phyloP scores from a whole-genome alignment of 2,329 filamentous ascomycete genomes.

The Microdochium nivale region DNA sequence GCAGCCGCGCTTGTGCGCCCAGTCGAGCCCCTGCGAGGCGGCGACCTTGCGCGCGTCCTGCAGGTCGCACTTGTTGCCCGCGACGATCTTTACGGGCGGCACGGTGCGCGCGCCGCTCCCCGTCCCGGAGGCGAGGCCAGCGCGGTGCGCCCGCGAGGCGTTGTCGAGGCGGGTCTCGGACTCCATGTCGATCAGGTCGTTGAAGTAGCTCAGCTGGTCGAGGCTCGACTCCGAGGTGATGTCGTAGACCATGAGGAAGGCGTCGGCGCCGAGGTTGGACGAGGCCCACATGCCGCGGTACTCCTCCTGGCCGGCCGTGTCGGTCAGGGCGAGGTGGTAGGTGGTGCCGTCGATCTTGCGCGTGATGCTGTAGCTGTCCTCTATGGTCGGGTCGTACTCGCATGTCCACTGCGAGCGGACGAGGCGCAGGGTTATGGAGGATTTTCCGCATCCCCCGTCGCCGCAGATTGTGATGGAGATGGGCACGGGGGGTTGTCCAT shows the following conservation, averaged over 20 bases:
- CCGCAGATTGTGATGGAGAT: constrained; percentile 78
- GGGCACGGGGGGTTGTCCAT: constrained; percentile 35
- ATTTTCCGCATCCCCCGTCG: constrained; percentile 79
- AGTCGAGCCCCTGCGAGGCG: constrained; percentile 66
- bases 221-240: constrained; percentile 65
- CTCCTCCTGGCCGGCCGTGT: constrained; percentile 85
- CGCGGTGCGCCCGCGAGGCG: constrained; percentile 39
- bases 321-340: constrained; percentile 71
- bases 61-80: constrained; percentile 80
- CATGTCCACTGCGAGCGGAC: constrained; percentile 78
- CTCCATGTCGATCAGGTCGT: constrained; percentile 78
- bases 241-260: constrained; percentile 82
- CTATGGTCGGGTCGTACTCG: constrained; percentile 73
- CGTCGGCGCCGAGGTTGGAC: constrained; percentile 70
- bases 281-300: constrained; percentile 81
- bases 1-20: constrained; percentile 63
- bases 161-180: constrained; percentile 60
- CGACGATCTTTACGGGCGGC: constrained; percentile 72
- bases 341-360: constrained; percentile 71
- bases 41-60: constrained; percentile 60
- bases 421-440: constrained; percentile 73
- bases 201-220: constrained; percentile 67
- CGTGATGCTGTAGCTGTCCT: constrained; percentile 79
- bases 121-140: constrained; percentile 26
- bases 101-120: constrained; percentile 39